These are phyloP conservation scores for Pseudocercospora ulei DNA, from an alignment of 2,329 filamentous ascomycete species.

Conservation along the genomic window DNA sequence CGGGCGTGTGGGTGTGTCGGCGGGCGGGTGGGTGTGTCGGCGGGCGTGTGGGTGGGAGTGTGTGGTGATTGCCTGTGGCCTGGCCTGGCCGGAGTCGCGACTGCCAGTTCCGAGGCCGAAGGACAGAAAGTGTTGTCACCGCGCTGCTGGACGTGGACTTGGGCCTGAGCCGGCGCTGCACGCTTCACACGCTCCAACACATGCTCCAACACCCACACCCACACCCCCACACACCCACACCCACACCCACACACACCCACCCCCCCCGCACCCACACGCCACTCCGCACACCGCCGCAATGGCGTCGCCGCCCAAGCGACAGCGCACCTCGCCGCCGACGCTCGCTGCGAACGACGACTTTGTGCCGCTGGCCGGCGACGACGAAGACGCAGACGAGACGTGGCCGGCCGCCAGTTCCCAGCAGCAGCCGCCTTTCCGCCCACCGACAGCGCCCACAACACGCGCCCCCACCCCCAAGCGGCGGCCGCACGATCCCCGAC, in stretches of 20 bases:
- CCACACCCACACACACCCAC: neutral
- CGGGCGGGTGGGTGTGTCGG: neutral
- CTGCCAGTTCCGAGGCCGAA: too few relatives aligned
- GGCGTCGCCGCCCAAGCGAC: slow-evolving; percentile 27
- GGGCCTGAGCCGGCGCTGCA: too few relatives aligned
- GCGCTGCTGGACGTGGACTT: too few relatives aligned
- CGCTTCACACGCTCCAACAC: too few relatives aligned
- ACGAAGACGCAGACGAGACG: slow-evolving; percentile 14
- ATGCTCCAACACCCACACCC: too few relatives aligned
- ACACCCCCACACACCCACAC: neutral
- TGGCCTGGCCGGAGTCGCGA: too few relatives aligned
- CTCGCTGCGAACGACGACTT: slow-evolving; percentile 25
- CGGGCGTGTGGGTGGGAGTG: slow-evolving; percentile 1
- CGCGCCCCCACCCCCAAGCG: neutral
- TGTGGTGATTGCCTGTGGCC: too few relatives aligned
- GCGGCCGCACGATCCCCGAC: slow-evolving; percentile 23
- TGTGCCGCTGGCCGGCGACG: slow-evolving; percentile 23
- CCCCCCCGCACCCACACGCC: neutral
- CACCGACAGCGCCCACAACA: slow-evolving; percentile 10
- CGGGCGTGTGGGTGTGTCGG: neutral
- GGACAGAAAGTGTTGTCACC: too few relatives aligned
- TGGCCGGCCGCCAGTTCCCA: slow-evolving; percentile 4
- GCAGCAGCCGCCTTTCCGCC: slow-evolving; percentile 12
- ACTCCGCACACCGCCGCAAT: slow-evolving; percentile 11
- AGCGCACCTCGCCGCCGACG: slow-evolving; percentile 20